A percentile compares a stretch with the other conserved stretches of the same genome.
phyloP scores from a whole-genome alignment of 2,329 filamentous ascomycete genomes.

The Teratosphaeria destructans region DNA sequence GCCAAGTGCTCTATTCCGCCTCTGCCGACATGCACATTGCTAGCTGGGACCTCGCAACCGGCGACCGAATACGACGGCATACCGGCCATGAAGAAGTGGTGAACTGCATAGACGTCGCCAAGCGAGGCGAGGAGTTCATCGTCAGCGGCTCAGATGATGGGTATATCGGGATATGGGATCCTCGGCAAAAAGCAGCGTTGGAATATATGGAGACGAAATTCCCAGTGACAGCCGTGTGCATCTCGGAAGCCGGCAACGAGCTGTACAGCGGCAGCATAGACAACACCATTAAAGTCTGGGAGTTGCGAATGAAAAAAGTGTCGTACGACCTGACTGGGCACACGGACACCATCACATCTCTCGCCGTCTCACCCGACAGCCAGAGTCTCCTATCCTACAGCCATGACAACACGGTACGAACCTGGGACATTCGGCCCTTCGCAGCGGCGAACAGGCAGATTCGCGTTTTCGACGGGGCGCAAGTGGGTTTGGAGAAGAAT shows the following conservation, averaged over 20 bases:
- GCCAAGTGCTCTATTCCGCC: slow-evolving; percentile 78
- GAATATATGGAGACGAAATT: slow-evolving; percentile 87
- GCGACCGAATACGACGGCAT: slow-evolving; percentile 83
- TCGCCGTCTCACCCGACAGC: slow-evolving; percentile 85
- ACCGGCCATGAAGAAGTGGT: slow-evolving; percentile 92
- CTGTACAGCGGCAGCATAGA: slow-evolving; percentile 92
- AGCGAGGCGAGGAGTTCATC: slow-evolving; percentile 79
- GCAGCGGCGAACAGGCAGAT: slow-evolving; percentile 78
- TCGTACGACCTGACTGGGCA: slow-evolving; percentile 84
- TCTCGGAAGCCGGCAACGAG: slow-evolving; percentile 92
- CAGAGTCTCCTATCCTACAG: slow-evolving; percentile 84
- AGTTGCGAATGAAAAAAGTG: slow-evolving; percentile 80
- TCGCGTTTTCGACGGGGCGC: slow-evolving; percentile 84
- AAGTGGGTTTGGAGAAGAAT: slow-evolving; percentile 81
- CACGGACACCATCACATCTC: slow-evolving; percentile 80
- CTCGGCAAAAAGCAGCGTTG: slow-evolving; percentile 75
- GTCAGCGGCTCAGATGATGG: slow-evolving; percentile 91
- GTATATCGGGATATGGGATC: slow-evolving; percentile 91
- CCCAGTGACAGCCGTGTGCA: slow-evolving; percentile 78
- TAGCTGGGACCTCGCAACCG: slow-evolving; percentile 89
- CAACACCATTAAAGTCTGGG: slow-evolving; percentile 96
- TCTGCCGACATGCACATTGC: slow-evolving; percentile 89
- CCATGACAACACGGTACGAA: slow-evolving; percentile 86
- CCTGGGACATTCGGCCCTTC: slow-evolving; percentile 94
- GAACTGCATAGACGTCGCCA: slow-evolving; percentile 81